These are phyloP conservation scores for Yamadazyma aaseri DNA, from an alignment of 1,139 yeast species.

Conservation along the genomic window DNA sequence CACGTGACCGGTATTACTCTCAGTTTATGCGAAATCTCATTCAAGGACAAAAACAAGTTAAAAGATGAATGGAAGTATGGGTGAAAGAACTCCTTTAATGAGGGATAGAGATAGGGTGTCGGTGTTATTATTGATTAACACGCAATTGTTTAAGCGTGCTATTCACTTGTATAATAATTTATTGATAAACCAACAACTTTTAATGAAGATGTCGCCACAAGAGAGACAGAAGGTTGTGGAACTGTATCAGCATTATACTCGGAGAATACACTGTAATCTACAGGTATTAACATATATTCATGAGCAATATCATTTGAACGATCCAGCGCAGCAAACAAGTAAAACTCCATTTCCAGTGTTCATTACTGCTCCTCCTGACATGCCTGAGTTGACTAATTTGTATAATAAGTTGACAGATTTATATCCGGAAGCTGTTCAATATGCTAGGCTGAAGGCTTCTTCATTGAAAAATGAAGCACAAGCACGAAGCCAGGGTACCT, in stretches of 20 bases:
- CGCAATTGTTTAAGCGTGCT: constrained; percentile 52
- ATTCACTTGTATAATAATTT: constrained; percentile 36
- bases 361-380: constrained; percentile 53
- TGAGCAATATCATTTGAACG: constrained; percentile 46
- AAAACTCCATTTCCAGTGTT: constrained; percentile 50
- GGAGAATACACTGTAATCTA: constrained; percentile 54
- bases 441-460: constrained; percentile 45
- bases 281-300: constrained; percentile 52
- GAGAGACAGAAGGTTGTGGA: constrained; percentile 41
- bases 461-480: constrained; percentile 33
- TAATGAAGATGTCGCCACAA: constrained; percentile 36
- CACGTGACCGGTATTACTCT: too few relatives aligned
- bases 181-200: constrained; percentile 34
- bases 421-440: constrained; percentile 56
- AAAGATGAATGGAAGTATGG: constrained; percentile 3
- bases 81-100: constrained; percentile 15
- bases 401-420: constrained; percentile 50
- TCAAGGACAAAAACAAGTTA: neutral
- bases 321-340: constrained; percentile 26
- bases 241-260: constrained; percentile 49
- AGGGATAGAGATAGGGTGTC: constrained; percentile 49
- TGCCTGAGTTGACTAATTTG: constrained; percentile 51
- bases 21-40: neutral
- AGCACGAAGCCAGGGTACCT: constrained; percentile 9
- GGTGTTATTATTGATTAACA: constrained; percentile 50